Evolutionary conservation across 129 eudicot genomes (phyloP), one percentile per base, ranked within the genome.

Genomic region (Tanacetum coccineum): DNA sequence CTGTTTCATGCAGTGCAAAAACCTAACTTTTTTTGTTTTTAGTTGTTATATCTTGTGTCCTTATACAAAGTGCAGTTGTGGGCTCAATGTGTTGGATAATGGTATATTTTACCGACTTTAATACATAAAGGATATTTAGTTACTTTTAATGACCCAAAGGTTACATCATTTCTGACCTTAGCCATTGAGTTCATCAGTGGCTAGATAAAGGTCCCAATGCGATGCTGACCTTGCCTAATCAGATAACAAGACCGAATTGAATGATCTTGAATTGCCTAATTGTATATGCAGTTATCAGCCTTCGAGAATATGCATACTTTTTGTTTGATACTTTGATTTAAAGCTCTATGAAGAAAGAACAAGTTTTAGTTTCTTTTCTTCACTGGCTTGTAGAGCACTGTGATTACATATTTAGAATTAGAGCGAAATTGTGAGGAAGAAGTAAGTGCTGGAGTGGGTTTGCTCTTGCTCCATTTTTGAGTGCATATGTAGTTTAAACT

Each of bases 301-400:
- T 36, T 6, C 0, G 42, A n/a, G n/a, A 36, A 36, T 36, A 36
- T 36, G 10, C 42, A 49, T 49, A 14, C 19, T 3, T 49, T 49
- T 49, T 49, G 19, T 49, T 2, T 36, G n/a, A n/a, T n/a, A n/a
- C n/a, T n/a, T n/a, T n/a, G 21, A 32, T 60, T 12, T 7, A 44
- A 60, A 32, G 40, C 17, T 32, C 21, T 20, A 7, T 32, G 12
- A 60, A 30, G 11, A 60, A 60, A 26, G 21, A 15, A 3, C 48
- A 60, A 60, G 15, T 32, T n/a, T 18, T 60, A 60, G 66, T 60
- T 60, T 60, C 48, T 40, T 60, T 60, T 60, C 66, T 60, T 60
- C 10, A 60, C 9, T 10, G 66, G 66, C 25, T 60, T 60, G 48
- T 60, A 60, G 21, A 60, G 66, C 46, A 60, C 66, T 60, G 47